phyloP scores from a whole-genome alignment of 805 yeast genomes.

The Phaffomyces antillensis region DNA sequence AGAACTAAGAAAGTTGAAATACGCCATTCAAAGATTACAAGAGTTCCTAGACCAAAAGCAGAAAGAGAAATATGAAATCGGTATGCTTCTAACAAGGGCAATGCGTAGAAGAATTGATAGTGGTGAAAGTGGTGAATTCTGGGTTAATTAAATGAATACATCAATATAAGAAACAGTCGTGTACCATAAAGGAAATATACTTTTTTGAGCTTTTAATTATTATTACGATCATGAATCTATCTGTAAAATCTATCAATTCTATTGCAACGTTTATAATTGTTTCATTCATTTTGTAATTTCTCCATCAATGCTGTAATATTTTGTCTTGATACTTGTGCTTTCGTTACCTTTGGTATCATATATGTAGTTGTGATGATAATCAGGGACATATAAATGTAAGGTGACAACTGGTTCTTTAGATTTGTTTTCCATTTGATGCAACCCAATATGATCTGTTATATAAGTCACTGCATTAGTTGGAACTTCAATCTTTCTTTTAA shows the following conservation, averaged over 20 bases:
- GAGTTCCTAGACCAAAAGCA: constrained; percentile 33
- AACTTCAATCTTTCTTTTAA: constrained; percentile 7
- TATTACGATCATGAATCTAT: no score
- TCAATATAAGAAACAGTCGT: no score
- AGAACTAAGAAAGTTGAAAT: constrained; percentile 30
- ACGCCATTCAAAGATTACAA: constrained; percentile 31
- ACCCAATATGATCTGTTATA: constrained; percentile 39
- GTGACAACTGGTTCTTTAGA: constrained; percentile 29
- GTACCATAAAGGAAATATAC: no score
- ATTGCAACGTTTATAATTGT: background rate
- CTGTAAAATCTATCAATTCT: background rate
- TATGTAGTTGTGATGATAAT: constrained; percentile 1
- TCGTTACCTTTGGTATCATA: constrained; percentile 4
- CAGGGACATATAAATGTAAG: constrained; percentile 40
- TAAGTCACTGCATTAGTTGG: constrained; percentile 34
- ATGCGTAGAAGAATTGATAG: constrained; percentile 34
- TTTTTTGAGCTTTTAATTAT: no score
- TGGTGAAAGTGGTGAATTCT: constrained; percentile 31
- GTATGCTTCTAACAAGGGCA: constrained; percentile 32
- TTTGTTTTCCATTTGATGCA: constrained; percentile 36
- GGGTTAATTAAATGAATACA: constrained; percentile 28
- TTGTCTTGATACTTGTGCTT: background rate
- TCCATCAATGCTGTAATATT: constrained; percentile 6
- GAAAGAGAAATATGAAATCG: constrained; percentile 37
- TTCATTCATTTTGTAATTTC: background rate